Base-by-base conservation (phyloP, 805 yeast genomes). In the Candida arabinofermentans region DNA sequence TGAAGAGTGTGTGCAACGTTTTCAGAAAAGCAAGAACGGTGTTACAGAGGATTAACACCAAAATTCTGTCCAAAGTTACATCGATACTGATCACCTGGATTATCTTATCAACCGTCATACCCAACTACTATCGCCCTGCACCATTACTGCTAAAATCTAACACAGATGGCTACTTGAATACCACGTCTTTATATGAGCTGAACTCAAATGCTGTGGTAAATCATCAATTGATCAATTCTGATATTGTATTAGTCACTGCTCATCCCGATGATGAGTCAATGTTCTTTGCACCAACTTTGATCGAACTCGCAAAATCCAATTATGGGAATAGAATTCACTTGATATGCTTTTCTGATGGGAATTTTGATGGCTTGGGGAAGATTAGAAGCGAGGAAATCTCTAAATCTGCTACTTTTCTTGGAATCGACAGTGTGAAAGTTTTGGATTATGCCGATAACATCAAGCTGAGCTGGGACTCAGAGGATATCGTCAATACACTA, bases 261-360 rank as follows among this genome's bases (percentile, higher is more conserved):
- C 99, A 93, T 62, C 99, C 99, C 0, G 99, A 93, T 62, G 99
- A 93, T 61, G 99, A 93, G 64, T 90, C 88, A 39, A 93, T 93
- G 99, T 93, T 93, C 63, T 93, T 93, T 55, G 79, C 88, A 1
- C 99, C 99, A 0, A 70, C 90, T 0, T 49, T 89, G 24, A 60
- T 75, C 7, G 82, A 77, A 47, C 55, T 71, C 39, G 49, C 71
- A 8, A 72, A 74, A 45, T 63, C 72, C 1, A 62, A 70, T 37
- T 67, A 75, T 50, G 58, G 68, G 40, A 83, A 83, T 53, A 49
- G 56, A 7, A 64, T 89, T 13, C 70, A 75, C 29, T 55, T 90
- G 10, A 55, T 88, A 8, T 86, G 95, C 48, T 73, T 87, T 41
- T 83, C 95, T 2, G 72, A 70, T 37, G 99, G 99, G 2, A 79